phyloP scores from a whole-genome alignment of 2,329 filamentous ascomycete species.

The Xylaria sp. region DNA sequence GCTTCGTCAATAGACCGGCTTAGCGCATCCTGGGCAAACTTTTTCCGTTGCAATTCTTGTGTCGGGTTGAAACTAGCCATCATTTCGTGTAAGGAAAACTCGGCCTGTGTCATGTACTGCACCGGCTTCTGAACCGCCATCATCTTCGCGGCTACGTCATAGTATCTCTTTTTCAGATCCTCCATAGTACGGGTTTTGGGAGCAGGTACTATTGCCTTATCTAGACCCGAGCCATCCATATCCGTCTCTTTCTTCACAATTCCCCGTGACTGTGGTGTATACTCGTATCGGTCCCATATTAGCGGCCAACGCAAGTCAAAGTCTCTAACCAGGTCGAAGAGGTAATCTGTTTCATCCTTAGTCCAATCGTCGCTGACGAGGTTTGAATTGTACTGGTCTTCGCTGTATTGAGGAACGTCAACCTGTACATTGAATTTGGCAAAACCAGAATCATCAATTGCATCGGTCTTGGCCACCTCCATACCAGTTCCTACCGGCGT shows the following conservation, averaged over 20 bases:
- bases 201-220: conserved; percentile 65
- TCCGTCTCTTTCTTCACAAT: conserved; percentile 54
- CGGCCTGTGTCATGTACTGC: conserved; percentile 86
- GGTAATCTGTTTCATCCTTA: conserved; percentile 92
- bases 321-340: conserved; percentile 78
- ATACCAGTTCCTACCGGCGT: conserved; percentile 49
- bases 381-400: conserved; percentile 84
- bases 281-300: conserved; percentile 94
- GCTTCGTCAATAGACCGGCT: conserved; percentile 87
- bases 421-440: conserved; percentile 89
- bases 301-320: conserved; percentile 92
- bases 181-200: conserved; percentile 77
- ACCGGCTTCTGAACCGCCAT: conserved; percentile 83
- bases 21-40: conserved; percentile 83
- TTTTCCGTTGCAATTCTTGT: conserved; percentile 83
- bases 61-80: conserved; percentile 88
- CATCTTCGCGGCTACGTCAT: conserved; percentile 84
- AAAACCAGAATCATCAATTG: conserved; percentile 72
- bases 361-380: conserved; percentile 84
- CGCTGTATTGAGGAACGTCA: conserved; percentile 81
- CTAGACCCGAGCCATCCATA: conserved; percentile 56
- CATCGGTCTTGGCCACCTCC: conserved; percentile 54
- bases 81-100: conserved; percentile 84
- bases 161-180: conserved; percentile 91
- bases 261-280: conserved; percentile 58